A percentile compares a stretch with the other conserved stretches of the same genome.
Evolutionary conservation across 495 filamentous ascomycete genomes (phyloP).

Genomic region (Penicillium malachiteum): DNA sequence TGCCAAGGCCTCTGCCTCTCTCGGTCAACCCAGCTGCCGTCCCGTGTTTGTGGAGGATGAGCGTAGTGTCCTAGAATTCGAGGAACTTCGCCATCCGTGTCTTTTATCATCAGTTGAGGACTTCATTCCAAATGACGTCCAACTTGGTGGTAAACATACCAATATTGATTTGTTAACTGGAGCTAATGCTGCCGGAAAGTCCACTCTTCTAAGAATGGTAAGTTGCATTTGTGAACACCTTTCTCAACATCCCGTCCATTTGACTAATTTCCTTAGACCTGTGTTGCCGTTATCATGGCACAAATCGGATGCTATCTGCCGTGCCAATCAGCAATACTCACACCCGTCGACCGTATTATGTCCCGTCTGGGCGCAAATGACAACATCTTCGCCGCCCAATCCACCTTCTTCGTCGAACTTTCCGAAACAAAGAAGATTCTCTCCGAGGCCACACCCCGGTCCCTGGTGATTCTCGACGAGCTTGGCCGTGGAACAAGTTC

Average conservation of each 20-base stretch:
- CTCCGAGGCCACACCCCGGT: conserved; percentile 88
- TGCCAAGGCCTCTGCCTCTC: conserved; percentile 76
- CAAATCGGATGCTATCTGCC: conserved; percentile 96
- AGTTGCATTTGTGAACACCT: conserved; percentile 16
- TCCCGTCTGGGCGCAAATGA: conserved; percentile 96
- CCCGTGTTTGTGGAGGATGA: conserved; percentile 82
- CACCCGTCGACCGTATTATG: conserved; percentile 97
- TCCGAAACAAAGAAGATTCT: conserved; percentile 99
- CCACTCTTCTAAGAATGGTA: conserved; percentile 96
- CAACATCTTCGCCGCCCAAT: conserved; percentile 98
- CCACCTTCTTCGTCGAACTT: conserved; percentile 97
- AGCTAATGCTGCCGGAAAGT: conserved; percentile 97
- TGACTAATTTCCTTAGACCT: conserved; percentile 57
- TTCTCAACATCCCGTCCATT: background rate
- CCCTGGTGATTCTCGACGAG: conserved; percentile 96
- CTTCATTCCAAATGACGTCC: conserved; percentile 96
- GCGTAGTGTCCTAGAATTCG: conserved; percentile 83
- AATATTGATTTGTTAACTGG: conserved; percentile 94
- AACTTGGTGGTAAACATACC: conserved; percentile 73
- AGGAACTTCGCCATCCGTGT: conserved; percentile 92
- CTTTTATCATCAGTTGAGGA: conserved; percentile 84
- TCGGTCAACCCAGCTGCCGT: conserved; percentile 86
- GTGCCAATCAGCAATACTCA: conserved; percentile 77
- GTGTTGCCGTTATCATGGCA: conserved; percentile 96
- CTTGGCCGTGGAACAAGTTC: conserved; percentile 90